Base-by-base conservation (phyloP, 495 filamentous ascomycete species). In the Tuber brumale region DNA sequence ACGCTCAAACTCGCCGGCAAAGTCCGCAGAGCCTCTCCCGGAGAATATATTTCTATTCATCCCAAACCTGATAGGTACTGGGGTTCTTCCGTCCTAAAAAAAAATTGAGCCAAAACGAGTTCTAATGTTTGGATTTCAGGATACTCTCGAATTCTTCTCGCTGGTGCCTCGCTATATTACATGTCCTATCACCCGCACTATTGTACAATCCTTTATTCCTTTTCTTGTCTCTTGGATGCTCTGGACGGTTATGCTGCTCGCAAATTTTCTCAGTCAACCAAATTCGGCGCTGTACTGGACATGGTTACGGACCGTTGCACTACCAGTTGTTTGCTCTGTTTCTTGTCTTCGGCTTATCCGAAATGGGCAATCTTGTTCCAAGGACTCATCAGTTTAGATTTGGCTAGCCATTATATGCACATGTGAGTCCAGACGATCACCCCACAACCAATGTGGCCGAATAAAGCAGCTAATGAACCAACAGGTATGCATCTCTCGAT, bases 221-320 rank as follows among this genome's bases (percentile, higher is more conserved):
- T 97, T 71, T 97, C 93, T 35, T 99, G 96, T 84, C 88, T 97
- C 45, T 90, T 99, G 48, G 95, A 99, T 84, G 95, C 94, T 44
- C 87, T 98, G 72, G 95, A 99, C 82, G 95, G 95, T 74, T 91
- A 92, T 82, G 94, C 94, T 6, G 95, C 95, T 69, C 92, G 95
- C 43, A 87, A 89, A 81, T 95, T 93, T 82, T 87, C 95, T 75
- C 95, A 99, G 85, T 93, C 92, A 3, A 97, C 95, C 37, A 91
- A 91, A 70, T 99, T 97, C 84, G 95, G 95, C 73, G 95, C 95
- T 31, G 94, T 99, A 41, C 86, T 99, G 75, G 95, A 99, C 85
- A 99, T 99, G 95, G 93, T 97, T 73, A 95, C 93, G 27, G 93
- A 97, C 86, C 91, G 95, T 72, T 97, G 96, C 85, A 97, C 95